Evolutionary conservation across 2,329 filamentous ascomycete species (phyloP).

Genomic region (Colletotrichum echinochloae): DNA sequence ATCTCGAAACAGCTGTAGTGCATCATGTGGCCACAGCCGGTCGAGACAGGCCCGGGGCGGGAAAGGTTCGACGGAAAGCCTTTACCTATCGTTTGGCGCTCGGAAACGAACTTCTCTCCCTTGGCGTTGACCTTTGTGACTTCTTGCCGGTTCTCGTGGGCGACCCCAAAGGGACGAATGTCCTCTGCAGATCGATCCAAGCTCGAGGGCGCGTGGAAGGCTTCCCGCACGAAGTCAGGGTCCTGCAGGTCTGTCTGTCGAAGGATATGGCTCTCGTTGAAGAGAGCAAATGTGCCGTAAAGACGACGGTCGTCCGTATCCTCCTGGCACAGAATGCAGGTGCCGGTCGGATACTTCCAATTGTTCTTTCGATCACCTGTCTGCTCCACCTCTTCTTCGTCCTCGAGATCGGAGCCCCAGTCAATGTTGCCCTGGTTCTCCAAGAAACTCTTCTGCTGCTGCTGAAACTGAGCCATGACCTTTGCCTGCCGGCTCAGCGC

Average conservation of each 20-base stretch:
- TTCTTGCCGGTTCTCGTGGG: conserved; percentile 83
- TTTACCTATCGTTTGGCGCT: conserved; percentile 87
- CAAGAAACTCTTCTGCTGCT: conserved; percentile 96
- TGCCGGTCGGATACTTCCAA: conserved; percentile 93
- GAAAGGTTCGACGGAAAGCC: conserved; percentile 81
- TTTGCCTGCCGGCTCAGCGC: conserved; percentile 89
- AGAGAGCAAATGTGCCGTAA: conserved; percentile 92
- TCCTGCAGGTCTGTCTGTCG: conserved; percentile 88
- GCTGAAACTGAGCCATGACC: conserved; percentile 98
- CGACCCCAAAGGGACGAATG: conserved; percentile 89
- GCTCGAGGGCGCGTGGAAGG: conserved; percentile 79
- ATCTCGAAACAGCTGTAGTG: conserved; percentile 95
- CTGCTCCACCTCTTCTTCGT: conserved; percentile 76
- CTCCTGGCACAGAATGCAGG: conserved; percentile 96
- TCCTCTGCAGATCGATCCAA: conserved; percentile 87
- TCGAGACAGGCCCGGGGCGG: conserved; percentile 82
- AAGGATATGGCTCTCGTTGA: conserved; percentile 87
- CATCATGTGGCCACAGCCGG: conserved; percentile 98
- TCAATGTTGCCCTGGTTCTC: conserved; percentile 88
- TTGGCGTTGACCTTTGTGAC: conserved; percentile 81
- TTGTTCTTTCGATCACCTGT: conserved; percentile 77
- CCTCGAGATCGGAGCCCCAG: conserved; percentile 85
- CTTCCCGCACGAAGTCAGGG: conserved; percentile 86
- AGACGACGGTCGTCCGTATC: conserved; percentile 89
- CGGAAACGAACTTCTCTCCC: conserved; percentile 77